These are phyloP conservation scores for Catunica adiposa DNA, from an alignment of 2,329 filamentous ascomycete genomes.

Conservation along the genomic window DNA sequence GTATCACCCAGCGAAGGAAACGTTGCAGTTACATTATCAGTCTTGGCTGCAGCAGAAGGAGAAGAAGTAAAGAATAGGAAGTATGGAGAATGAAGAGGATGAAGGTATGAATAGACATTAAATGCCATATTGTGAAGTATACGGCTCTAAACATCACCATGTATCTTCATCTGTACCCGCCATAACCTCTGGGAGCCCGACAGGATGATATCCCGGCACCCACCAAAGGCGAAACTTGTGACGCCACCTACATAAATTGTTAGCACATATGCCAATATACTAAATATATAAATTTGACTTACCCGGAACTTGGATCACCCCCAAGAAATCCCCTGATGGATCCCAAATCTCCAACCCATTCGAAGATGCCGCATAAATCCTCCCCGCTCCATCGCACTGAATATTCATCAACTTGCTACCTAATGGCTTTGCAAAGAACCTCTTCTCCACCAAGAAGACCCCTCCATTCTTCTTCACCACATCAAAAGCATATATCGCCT, in stretches of 20 bases:
- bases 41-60: constrained; percentile 1
- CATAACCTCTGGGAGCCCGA: constrained; percentile 10
- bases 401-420: constrained; percentile 17
- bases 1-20: constrained; percentile 15
- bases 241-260: constrained; percentile 8
- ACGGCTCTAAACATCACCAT: background rate
- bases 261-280: background rate
- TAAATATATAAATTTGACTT: background rate
- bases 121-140: too few species aligned
- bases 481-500: constrained; percentile 23
- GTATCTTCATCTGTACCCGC: constrained; percentile 5
- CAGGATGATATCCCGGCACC: constrained; percentile 10
- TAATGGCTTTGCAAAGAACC: constrained; percentile 34
- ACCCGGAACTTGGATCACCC: constrained; percentile 27
- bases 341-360: constrained; percentile 35
- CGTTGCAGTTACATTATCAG: constrained; percentile 5
- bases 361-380: constrained; percentile 33
- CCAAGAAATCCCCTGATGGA: constrained; percentile 28
- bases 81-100: background rate
- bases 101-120: too few species aligned
- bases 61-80: background rate
- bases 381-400: constrained; percentile 26
- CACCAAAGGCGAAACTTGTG: constrained; percentile 12
- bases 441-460: constrained; percentile 28
- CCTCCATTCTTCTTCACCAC: constrained; percentile 20